Evolutionary conservation across 257 asterid species (phyloP), one percentile per base, ranked within the genome.

Genomic region (Paulownia fortunei): DNA sequence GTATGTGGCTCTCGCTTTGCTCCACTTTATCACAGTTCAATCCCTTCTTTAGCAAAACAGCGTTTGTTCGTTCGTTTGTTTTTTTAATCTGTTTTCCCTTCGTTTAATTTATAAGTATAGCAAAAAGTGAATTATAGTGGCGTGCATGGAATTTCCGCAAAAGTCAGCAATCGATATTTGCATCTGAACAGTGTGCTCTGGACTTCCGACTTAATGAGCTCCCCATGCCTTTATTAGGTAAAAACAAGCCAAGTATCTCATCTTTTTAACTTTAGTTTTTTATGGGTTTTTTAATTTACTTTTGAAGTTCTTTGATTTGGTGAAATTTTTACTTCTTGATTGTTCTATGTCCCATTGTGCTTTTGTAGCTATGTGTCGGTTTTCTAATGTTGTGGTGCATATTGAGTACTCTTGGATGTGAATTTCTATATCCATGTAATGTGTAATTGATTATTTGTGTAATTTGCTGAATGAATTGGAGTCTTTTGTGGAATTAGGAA

Each of bases 221-320:
- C 74, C 88, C 89, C 97, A 95, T 95, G 99, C 95, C 94, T 90
- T 90, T 93, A 81, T 83, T 89, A 89, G 97, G 97, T 95, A 67
- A 80, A 39, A 19, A 0, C 16, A 6, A 9, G 55, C 23, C 7
- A 18, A 6, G 32, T 72, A 24, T 18, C 27, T 32, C 15, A 16
- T 54, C 30, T 52, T 9, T 54, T 73, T 59, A 54, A 15, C 74
- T 42, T 51, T 1, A 6, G 26, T 7, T 12, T 67, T 47, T 23
- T 30, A n/a, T 27, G 21, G 26, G 21, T 61, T 83, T 32, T 21
- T 36, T 19, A 0, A 1, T 56, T 59, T 47, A 12, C 3, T 18
- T 23, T 65, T 52, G 11, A 18, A 56, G 10, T 61, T 60, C 2
- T 32, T 11, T 54, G 32, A 2, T 34, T 51, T 39, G n/a, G 10